Base-by-base conservation (phyloP, 345 rosid species). In the Nasturtium officinale region DNA sequence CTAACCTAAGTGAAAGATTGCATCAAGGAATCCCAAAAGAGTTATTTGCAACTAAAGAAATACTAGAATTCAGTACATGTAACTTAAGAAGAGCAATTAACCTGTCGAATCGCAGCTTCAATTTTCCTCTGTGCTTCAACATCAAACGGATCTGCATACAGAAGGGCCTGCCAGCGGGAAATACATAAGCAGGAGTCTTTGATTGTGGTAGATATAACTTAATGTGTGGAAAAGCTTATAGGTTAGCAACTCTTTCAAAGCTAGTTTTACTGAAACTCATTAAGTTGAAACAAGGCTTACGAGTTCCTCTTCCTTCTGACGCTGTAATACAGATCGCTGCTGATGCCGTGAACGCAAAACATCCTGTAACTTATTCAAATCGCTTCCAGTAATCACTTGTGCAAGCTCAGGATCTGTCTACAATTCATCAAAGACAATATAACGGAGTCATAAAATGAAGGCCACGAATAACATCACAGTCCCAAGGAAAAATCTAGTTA, bases 31-130 rank as follows among this genome's bases (percentile, higher is more conserved):
- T 48, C 23, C 65, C 29, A 9, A 20, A 38, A 58, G 55, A 65
- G 16, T 8, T 28, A 28, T 43, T 38, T 30, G 50, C 33, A 3
- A 43, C 63, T 60, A 28, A 42, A 59, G 67, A 7, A 18, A 67
- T 51, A 60, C 51, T 52, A 53, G 7, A 61, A 13, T 61, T 16
- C 15, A 18, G n/a, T 50, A 46, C 59, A 63, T 46, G 28, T 6
- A 59, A 53, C 63, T 26, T 15, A 9, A 38, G 69, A 69, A 62
- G 53, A 63, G 72, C 10, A 53, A 76, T 78, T 61, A 61, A 91
- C 99, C 96, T 95, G 99, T 6, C 85, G 91, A 78, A 95, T 95
- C 74, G 97, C 90, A 76, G 93, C 99, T 89, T 95, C 99, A 26
- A 95, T 91, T 85, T 91, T 95, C 87, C 74, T 91, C 71, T 95